Evolutionary conservation across 768 basidiomycete species (phyloP), one percentile per base, ranked within the genome.

Genomic region (Amanita rubescens): DNA sequence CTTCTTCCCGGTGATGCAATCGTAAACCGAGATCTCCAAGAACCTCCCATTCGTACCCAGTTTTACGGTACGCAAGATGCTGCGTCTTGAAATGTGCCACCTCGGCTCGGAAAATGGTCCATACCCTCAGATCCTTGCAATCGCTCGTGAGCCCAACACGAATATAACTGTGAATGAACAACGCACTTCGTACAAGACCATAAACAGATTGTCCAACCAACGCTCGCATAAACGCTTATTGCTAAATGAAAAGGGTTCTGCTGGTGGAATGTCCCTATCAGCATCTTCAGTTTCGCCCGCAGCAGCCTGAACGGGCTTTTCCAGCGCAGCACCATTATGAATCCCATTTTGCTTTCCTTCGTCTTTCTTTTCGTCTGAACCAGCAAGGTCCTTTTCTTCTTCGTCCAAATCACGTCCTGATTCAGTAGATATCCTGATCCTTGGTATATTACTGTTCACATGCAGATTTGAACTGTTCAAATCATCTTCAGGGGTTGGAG

Each of bases 51-150:
- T 99, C 96, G 17, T 91, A 69, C 0, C 90, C 93, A 0, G 95
- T 97, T 74, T 98, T 98, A 55, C 93, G 84, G 66, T 99, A 99
- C 0, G 94, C 94, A 54, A 98, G 89, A 58, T 96, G 94, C 67
- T 98, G 95, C 2, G 93, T 94, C 66, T 96, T 98, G 80, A 96
- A 99, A 65, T 99, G 96, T 0, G 94, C 94, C 10, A 97, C 90
- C 65, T 98, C 96, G 2, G 96, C 95, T 20, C 96, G 81, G 82
- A 95, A 99, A 62, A 99, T 98, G 1, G 96, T 99, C 87, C 95
- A 98, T 3, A 99, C 90, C 14, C 96, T 84, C 35, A 99, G 75
- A 66, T 99, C 96, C 91, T 94, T 57, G 24, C 15, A 11, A 12
- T 3, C 32, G 10, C 12, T 25, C 24, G 33, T 58, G 12, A 54